Evolutionary conservation across 2,329 filamentous ascomycete genomes (phyloP), one percentile per base, ranked within the genome.

Genomic region (Scytalidium lignicola): DNA sequence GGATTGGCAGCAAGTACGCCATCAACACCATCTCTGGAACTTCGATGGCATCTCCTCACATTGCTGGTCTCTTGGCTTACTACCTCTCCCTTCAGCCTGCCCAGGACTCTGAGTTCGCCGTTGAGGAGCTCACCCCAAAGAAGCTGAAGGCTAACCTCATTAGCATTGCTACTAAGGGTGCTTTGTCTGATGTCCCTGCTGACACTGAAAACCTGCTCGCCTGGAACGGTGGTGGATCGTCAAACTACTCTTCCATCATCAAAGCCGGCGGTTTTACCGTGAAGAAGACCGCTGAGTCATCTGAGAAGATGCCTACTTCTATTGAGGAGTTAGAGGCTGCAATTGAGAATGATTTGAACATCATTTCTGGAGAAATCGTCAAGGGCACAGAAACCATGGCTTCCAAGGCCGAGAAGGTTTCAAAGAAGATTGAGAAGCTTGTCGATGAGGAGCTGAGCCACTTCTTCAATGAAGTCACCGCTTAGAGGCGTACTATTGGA

Each of bases 1-100:
- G 93, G 93, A 96, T 95, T 64, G 93, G 95, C 68, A 92, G 86
- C 82, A 88, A 93, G 73, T 85, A 92, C 65, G 92, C 93, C 65
- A 83, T 90, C 76, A 99, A 99, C 85, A 96, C 90, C 74, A 99
- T 99, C 76, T 97, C 92, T 40, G 93, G 93, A 70, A 99, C 93
- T 59, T 99, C 93, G 48, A 99, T 99, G 93, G 93, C 93, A 55
- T 97, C 93, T 55, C 93, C 93, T 62, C 93, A 99, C 73, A 87
- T 99, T 68, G 86, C 85, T 67, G 93, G 93, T 81, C 90, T 99
- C 56, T 78, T 97, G 63, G 93, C 93, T 74, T 99, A 99, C 81
- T 88, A 95, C 74, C 85, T 99, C 53, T 99, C 93, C 58, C 90
- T 99, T 50, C 91, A 97, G 75, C 93, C 93, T 44, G 75, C 87